phyloP scores from a whole-genome alignment of 2,329 filamentous ascomycete genomes.

The Cladophialophora carrionii region DNA sequence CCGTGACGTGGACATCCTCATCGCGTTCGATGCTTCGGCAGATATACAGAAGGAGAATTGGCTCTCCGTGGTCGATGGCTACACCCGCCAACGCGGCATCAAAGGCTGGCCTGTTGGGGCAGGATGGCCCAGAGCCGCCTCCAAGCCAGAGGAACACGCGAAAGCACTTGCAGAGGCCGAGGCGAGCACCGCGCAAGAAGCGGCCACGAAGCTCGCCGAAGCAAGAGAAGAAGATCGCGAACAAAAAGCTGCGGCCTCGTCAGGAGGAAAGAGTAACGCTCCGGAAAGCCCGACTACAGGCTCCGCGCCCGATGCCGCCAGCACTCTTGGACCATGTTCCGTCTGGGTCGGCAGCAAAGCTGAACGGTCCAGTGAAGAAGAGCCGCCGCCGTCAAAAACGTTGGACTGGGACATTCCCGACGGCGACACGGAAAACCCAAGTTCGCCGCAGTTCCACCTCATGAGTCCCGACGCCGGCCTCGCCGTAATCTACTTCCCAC shows the following conservation, averaged over 20 bases:
- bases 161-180: constrained; percentile 70
- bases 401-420: constrained; percentile 51
- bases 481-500: constrained; percentile 85
- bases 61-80: constrained; percentile 92
- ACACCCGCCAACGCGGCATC: constrained; percentile 83
- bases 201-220: constrained; percentile 64
- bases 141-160: constrained; percentile 63
- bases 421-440: constrained; percentile 54
- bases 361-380: constrained; percentile 64
- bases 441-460: constrained; percentile 59
- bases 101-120: constrained; percentile 93
- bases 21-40: constrained; percentile 92
- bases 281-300: constrained; percentile 50
- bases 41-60: constrained; percentile 95
- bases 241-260: constrained; percentile 37
- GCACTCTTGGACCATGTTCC: constrained; percentile 77
- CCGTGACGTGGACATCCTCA: constrained; percentile 82
- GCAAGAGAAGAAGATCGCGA: constrained; percentile 53
- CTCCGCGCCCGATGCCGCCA: constrained; percentile 49
- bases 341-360: constrained; percentile 89
- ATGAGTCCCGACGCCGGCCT: constrained; percentile 81
- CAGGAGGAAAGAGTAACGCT: constrained; percentile 37
- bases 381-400: constrained; percentile 58
- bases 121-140: constrained; percentile 78
- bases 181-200: constrained; percentile 62